Base-by-base conservation (phyloP, 192 early-diverging fungal genomes). In the Podila epigama region DNA sequence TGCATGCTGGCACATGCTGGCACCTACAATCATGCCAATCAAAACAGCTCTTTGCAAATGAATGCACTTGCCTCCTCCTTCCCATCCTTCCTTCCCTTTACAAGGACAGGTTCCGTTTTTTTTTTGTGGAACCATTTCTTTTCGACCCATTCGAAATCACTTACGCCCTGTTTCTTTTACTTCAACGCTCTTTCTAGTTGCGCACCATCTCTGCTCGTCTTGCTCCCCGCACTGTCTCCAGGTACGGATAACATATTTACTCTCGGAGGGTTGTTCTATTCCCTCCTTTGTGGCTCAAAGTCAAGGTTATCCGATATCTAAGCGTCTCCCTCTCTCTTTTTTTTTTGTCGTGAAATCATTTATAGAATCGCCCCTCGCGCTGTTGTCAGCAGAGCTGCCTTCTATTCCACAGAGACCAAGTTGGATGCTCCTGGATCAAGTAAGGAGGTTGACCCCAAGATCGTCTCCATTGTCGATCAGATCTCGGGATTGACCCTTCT, bases 401-500 rank as follows among this genome's bases (percentile, higher is more conserved):
- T 63, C 66, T 77, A 68, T 40, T 77, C 73, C 8, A 63, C 66
- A 13, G 60, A 66, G 36, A 58, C 59, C 70, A 85, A 85, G 69
- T 71, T 93, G 61, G 84, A 90, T 54, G 84, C 88, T 2, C 91
- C 91, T 35, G 88, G 87, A 56, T 80, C 85, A 40, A 69, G 82
- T 55, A 82, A 80, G 44, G 82, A 79, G 27, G 80, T 68, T 22
- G 84, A 85, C 60, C 87, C 92, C 58, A 93, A 96, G 77, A 87
- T 97, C 55, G 68, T 88, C 18, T 82, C 87, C 33, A 95, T 99
- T 69, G 95, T 97, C 37, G 93, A 96, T 58, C 84, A 92, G 81
- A 96, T 99, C 70, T 89, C 94, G n/a, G 85, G 83, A 65, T 85
- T 99, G 75, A 98, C 92, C 22, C 86, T 99, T 73, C 83, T 97